phyloP scores from a whole-genome alignment of 306 rosid genomes.

The Erythrophleum fordii region DNA sequence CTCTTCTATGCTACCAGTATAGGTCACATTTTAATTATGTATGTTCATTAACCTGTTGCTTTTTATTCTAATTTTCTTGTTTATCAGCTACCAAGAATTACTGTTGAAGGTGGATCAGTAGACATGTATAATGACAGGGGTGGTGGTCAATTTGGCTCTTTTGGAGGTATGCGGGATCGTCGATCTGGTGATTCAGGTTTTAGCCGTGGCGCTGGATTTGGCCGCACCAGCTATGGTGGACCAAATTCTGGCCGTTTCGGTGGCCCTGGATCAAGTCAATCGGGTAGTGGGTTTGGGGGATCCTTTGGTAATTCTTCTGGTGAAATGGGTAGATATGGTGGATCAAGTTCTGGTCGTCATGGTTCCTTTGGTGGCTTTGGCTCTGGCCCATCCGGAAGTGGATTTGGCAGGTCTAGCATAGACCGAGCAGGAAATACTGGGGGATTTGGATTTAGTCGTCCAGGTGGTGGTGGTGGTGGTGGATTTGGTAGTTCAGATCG shows the following conservation, averaged over 20 bases:
- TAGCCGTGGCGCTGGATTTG: constrained; percentile 50
- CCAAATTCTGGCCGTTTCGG: constrained; percentile 19
- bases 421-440: constrained; percentile 13
- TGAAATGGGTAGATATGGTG: too few species aligned
- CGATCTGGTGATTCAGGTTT: constrained; percentile 2
- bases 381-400: constrained; percentile 48
- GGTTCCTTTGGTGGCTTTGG: constrained; percentile 60
- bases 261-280: constrained; percentile 44
- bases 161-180: constrained; percentile 19
- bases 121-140: constrained; percentile 59
- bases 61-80: constrained; percentile 28
- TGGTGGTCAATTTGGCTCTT: constrained; percentile 23
- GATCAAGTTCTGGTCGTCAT: constrained; percentile 50
- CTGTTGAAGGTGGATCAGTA: constrained; percentile 58
- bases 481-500: constrained; percentile 22
- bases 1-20: constrained; percentile 10
- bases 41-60: constrained; percentile 37
- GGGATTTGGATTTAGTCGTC: constrained; percentile 31
- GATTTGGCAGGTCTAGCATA: constrained; percentile 44
- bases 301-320: constrained; percentile 23
- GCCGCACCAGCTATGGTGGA: constrained; percentile 52
- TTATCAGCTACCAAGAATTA: constrained; percentile 77
- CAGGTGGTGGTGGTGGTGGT: constrained; percentile 45
- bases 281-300: constrained; percentile 44
- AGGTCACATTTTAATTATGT: neutral